phyloP scores from a whole-genome alignment of 139 green algal species.

The Spirogloea muscicola region DNA sequence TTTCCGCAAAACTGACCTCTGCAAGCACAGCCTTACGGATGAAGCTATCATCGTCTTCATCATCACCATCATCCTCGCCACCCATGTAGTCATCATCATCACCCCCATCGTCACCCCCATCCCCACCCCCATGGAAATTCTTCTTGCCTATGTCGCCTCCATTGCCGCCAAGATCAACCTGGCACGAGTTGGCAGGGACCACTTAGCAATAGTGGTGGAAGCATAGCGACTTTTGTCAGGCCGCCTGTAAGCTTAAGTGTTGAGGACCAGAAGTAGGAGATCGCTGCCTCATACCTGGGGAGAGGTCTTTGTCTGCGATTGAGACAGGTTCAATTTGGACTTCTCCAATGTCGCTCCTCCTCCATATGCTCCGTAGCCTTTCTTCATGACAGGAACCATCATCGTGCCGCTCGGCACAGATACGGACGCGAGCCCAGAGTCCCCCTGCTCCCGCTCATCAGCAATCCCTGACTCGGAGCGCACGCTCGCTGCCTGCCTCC shows the following conservation, averaged over 20 bases:
- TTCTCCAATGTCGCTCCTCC: conserved; percentile 43
- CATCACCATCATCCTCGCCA: conserved; percentile 60
- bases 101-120: conserved; percentile 71
- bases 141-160: conserved; percentile 21
- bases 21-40: conserved; percentile 57
- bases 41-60: conserved; percentile 62
- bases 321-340: conserved; percentile 39
- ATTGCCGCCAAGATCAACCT: conserved; percentile 23
- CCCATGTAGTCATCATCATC: conserved; percentile 93
- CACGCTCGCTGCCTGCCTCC: too few relatives aligned
- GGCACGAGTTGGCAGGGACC: neutral
- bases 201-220: neutral
- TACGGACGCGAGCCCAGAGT: neutral
- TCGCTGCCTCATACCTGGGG: neutral
- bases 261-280: too few relatives aligned
- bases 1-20: conserved; percentile 59
- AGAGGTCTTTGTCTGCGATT: neutral
- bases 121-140: conserved; percentile 75
- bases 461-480: too few relatives aligned
- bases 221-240: too few relatives aligned
- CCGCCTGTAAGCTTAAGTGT: too few relatives aligned
- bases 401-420: conserved; percentile 16
- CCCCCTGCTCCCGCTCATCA: neutral
- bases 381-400: conserved; percentile 40
- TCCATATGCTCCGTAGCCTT: conserved; percentile 35